Evolutionary conservation across 768 basidiomycete genomes (phyloP).

Genomic region (Udeniomyces megalosporus): DNA sequence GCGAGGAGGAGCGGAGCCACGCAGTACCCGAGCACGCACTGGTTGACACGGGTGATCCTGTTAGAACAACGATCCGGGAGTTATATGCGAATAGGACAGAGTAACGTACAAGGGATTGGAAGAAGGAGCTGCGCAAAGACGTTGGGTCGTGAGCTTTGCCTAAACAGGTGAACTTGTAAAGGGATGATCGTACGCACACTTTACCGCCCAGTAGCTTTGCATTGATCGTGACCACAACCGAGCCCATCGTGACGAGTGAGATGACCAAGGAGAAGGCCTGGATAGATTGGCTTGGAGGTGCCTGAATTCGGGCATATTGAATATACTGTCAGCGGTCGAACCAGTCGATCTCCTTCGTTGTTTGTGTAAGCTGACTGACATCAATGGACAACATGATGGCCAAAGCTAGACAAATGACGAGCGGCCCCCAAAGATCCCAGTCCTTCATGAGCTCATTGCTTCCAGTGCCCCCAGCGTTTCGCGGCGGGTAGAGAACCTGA

Average conservation of each 20-base stretch:
- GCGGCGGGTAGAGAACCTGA: slow-evolving; percentile 13
- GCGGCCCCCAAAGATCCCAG: slow-evolving; percentile 17
- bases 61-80: neutral
- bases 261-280: slow-evolving; percentile 17
- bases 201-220: slow-evolving; percentile 15
- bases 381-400: slow-evolving; percentile 15
- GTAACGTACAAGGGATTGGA: slow-evolving; percentile 11
- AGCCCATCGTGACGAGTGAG: slow-evolving; percentile 16
- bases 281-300: slow-evolving; percentile 7
- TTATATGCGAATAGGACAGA: neutral
- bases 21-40: slow-evolving; percentile 17
- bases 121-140: slow-evolving; percentile 5
- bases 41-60: neutral
- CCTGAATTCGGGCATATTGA: neutral
- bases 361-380: slow-evolving; percentile 5
- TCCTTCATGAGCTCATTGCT: slow-evolving; percentile 8
- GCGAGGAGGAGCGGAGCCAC: slow-evolving; percentile 13
- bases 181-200: slow-evolving; percentile 6
- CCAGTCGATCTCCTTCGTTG: too few relatives aligned
- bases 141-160: neutral
- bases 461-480: neutral
- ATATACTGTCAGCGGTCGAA: too few relatives aligned
- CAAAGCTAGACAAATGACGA: slow-evolving; percentile 13
- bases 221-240: slow-evolving; percentile 12
- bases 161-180: neutral